Evolutionary conservation across 805 yeast species (phyloP), one percentile per base, ranked within the genome.

Genomic region (Hanseniaspora nectarophila): DNA sequence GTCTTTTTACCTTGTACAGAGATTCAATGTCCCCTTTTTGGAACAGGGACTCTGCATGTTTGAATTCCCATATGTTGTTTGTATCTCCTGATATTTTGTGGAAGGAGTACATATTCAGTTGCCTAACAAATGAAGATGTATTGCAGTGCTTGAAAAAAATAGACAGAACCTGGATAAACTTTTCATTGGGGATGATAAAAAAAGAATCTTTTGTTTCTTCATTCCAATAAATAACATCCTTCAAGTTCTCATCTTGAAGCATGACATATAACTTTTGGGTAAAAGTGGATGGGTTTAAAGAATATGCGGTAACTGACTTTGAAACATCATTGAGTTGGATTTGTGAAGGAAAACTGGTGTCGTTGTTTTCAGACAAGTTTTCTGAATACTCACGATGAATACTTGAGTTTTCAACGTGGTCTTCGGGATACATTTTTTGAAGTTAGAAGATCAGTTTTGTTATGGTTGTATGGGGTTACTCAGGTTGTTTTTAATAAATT

Each of bases 211-310:
- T 76, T 10, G 78, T 61, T 10, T 77, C 72, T 1, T 86, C 67
- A 7, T 43, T 35, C 97, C 97, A 90, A 80, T 90, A 81, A 23
- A 90, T 90, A 35, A 90, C 72, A 61, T 83, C 92, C 53, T 76
- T 69, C 32, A 90, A 69, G 28, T 75, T 67, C 2, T 71, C 70
- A 62, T 90, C 96, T 59, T 89, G 95, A 45, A 90, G 74, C 94
- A 90, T 90, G 56, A 82, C 80, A 71, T 85, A 89, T 24, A 90
- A 75, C 63, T 90, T 90, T 67, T 89, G 95, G 55, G 89, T 85
- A 68, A 90, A 90, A 5, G 80, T 47, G 3, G 51, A 47, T 5
- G 51, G 51, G 15, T 47, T 47, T 18, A 47, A 15, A 1, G 51
- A 47, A 20, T 47, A 18, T 1, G 45, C 45, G 13, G 51, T 47